phyloP scores from a whole-genome alignment of 2,329 filamentous ascomycete genomes.

The Aureobasidium uvarum region DNA sequence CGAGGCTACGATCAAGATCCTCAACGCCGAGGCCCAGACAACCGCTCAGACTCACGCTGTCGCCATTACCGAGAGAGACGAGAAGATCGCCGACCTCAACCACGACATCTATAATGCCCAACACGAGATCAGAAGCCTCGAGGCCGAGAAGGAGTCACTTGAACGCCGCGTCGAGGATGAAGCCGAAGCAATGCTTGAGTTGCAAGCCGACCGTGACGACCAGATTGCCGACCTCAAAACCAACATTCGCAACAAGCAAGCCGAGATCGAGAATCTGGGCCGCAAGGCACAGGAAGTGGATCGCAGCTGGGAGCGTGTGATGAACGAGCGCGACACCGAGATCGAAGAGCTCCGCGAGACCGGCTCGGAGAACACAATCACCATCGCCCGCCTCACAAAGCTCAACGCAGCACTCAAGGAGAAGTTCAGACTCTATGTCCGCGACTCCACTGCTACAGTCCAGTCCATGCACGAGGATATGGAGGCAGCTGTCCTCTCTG shows the following conservation, averaged over 20 bases:
- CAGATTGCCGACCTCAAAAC: slow-evolving; percentile 37
- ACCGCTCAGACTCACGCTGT: slow-evolving; percentile 34
- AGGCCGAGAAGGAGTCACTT: slow-evolving; percentile 35
- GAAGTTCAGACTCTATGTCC: slow-evolving; percentile 39
- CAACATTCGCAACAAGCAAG: slow-evolving; percentile 38
- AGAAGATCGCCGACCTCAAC: slow-evolving; percentile 37
- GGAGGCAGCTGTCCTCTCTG: slow-evolving; percentile 8
- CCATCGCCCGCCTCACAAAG: slow-evolving; percentile 32
- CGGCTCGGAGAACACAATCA: slow-evolving; percentile 31
- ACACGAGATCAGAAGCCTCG: slow-evolving; percentile 32
- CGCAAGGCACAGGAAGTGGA: slow-evolving; percentile 41
- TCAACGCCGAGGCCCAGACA: slow-evolving; percentile 33
- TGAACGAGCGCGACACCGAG: slow-evolving; percentile 41
- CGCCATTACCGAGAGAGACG: slow-evolving; percentile 38
- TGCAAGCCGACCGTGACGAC: slow-evolving; percentile 37
- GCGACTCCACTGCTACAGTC: slow-evolving; percentile 36
- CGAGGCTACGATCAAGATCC: slow-evolving; percentile 32
- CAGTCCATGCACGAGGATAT: slow-evolving; percentile 31
- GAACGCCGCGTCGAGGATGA: slow-evolving; percentile 40
- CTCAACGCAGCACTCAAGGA: slow-evolving; percentile 34
- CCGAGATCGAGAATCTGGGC: slow-evolving; percentile 37
- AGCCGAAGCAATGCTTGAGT: slow-evolving; percentile 39
- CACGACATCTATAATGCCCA: slow-evolving; percentile 27
- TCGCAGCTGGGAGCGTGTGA: slow-evolving; percentile 43
- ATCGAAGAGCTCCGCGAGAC: slow-evolving; percentile 40